These are phyloP conservation scores for Mycocentrospora acerina DNA, from an alignment of 2,329 filamentous ascomycete genomes.

Conservation along the genomic window DNA sequence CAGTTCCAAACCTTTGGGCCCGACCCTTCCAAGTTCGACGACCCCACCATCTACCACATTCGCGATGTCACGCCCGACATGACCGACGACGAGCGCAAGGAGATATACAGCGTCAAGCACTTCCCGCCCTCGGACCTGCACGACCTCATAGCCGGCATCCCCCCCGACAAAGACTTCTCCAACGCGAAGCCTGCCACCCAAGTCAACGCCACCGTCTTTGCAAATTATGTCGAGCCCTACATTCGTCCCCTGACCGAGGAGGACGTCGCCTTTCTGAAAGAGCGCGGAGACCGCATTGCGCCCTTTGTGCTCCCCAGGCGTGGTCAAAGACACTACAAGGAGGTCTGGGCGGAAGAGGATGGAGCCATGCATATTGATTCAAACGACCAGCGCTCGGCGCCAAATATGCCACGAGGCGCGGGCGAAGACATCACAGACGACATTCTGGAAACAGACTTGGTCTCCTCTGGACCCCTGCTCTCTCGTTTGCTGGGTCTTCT, in stretches of 20 bases:
- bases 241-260: constrained; percentile 89
- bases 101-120: constrained; percentile 81
- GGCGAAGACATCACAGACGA: constrained; percentile 88
- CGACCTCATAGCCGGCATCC: constrained; percentile 82
- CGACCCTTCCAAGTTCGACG: constrained; percentile 85
- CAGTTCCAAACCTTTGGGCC: constrained; percentile 88
- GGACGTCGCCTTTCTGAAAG: constrained; percentile 87
- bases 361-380: constrained; percentile 74
- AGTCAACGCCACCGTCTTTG: constrained; percentile 90
- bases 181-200: constrained; percentile 91
- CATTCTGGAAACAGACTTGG: constrained; percentile 81
- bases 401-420: constrained; percentile 80
- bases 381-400: constrained; percentile 66
- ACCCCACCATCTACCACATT: constrained; percentile 95
- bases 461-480: constrained; percentile 85
- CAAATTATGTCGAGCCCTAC: constrained; percentile 88
- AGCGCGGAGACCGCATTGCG: constrained; percentile 77
- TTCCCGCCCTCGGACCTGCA: constrained; percentile 81
- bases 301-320: constrained; percentile 86
- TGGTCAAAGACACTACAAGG: constrained; percentile 81
- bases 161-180: constrained; percentile 94
- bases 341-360: constrained; percentile 94
- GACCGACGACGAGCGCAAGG: constrained; percentile 79
- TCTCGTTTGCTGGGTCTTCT: constrained; percentile 78
- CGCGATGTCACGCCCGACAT: constrained; percentile 72